Evolutionary conservation across 371 early-diverging fungal genomes (phyloP).

Genomic region (Mortierella sp.): DNA sequence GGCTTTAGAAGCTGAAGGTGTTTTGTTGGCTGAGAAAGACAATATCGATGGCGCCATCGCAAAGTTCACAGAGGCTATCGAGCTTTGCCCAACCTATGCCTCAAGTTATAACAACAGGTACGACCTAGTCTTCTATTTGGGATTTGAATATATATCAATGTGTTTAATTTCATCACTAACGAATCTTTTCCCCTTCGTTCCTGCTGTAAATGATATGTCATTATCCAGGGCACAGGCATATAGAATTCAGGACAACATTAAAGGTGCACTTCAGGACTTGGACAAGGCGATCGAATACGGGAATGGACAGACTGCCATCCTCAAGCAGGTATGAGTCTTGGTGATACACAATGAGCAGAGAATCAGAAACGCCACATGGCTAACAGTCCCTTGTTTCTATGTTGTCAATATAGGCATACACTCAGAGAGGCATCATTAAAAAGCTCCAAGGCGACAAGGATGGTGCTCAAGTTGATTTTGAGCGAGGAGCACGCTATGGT

Average conservation of each 20-base stretch:
- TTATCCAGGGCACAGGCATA: conserved; percentile 79
- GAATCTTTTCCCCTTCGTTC: background rate
- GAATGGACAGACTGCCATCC: conserved; percentile 70
- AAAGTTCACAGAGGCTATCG: conserved; percentile 62
- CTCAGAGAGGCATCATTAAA: conserved; percentile 85
- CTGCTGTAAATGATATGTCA: background rate
- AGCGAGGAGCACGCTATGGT: conserved; percentile 83
- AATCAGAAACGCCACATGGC: background rate
- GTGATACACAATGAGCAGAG: background rate
- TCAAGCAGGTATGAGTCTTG: conserved; percentile 67
- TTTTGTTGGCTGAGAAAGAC: conserved; percentile 51
- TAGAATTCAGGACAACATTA: conserved; percentile 70
- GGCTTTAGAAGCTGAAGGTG: conserved; percentile 48
- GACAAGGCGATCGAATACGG: conserved; percentile 77
- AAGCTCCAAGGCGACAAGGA: conserved; percentile 72
- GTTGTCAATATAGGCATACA: conserved; percentile 73
- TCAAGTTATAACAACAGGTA: conserved; percentile 91
- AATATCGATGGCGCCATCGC: conserved; percentile 46
- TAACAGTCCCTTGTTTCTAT: background rate
- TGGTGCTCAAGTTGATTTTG: conserved; percentile 82
- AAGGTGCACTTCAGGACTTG: conserved; percentile 76
- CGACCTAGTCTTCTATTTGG: background rate
- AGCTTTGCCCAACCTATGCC: conserved; percentile 75
- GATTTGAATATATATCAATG: background rate
- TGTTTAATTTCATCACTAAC: background rate